These are phyloP conservation scores for Thalassiosira hispida DNA, from an alignment of 352 stramenopile genomes.

Conservation along the genomic window DNA sequence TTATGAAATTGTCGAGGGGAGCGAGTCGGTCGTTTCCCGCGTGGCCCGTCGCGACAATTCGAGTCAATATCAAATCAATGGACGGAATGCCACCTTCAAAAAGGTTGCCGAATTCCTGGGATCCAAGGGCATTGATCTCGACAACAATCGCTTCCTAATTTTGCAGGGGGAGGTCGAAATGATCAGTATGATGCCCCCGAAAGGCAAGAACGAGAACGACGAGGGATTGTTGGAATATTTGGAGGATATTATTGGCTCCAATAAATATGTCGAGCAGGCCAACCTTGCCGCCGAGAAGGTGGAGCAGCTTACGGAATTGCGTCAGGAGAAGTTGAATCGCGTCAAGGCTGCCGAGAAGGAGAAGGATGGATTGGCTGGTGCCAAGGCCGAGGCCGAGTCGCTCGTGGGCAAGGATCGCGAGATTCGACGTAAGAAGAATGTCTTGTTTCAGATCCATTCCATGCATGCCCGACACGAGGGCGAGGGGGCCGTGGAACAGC, in stretches of 20 bases:
- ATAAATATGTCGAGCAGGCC: slow-evolving; percentile 96
- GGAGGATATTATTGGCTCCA: slow-evolving; percentile 99
- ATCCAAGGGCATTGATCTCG: slow-evolving; percentile 96
- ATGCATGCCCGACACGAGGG: slow-evolving; percentile 88
- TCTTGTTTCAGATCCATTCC: slow-evolving; percentile 95
- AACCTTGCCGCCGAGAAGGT: slow-evolving; percentile 92
- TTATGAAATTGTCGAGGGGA: slow-evolving; percentile 92
- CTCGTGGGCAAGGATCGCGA: slow-evolving; percentile 95
- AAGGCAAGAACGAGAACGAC: slow-evolving; percentile 92
- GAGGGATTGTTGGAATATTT: slow-evolving; percentile 99
- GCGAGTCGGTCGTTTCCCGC: slow-evolving; percentile 91
- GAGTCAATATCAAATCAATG: slow-evolving; percentile 97
- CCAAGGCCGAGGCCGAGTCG: slow-evolving; percentile 93
- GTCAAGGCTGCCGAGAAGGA: slow-evolving; percentile 99
- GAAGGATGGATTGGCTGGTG: slow-evolving; percentile 91
- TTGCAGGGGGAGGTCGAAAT: slow-evolving; percentile 97
- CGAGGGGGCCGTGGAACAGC: slow-evolving; percentile 83
- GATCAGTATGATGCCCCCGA: slow-evolving; percentile 99
- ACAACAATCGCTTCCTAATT: slow-evolving; percentile 99
- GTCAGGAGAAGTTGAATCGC: slow-evolving; percentile 95
- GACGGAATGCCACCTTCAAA: slow-evolving; percentile 92
- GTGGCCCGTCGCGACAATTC: slow-evolving; percentile 93
- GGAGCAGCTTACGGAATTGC: slow-evolving; percentile 92
- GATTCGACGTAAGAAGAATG: slow-evolving; percentile 95
- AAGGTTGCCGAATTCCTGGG: slow-evolving; percentile 93